Base-by-base conservation (phyloP, 257 asterid genomes). In the Rhazya stricta region DNA sequence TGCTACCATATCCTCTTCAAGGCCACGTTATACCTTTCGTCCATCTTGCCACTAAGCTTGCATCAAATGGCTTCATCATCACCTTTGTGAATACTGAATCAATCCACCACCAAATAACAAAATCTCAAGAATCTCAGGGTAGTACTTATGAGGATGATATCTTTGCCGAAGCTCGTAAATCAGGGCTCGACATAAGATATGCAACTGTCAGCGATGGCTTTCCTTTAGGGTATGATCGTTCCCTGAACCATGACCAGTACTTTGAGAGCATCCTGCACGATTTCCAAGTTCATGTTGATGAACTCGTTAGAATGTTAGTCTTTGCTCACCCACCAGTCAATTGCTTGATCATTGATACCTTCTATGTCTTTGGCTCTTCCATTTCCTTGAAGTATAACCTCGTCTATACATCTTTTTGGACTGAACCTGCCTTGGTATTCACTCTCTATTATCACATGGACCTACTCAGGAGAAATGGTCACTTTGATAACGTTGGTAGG, bases 181-280 rank as follows among this genome's bases (percentile, higher is more conserved):
- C 83, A 5, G 96, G 91, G 74, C 89, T 89, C 42, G 92, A 90
- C 74, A 86, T 90, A 57, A 83, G 77, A 19, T 90, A 90, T 85
- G 77, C 79, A 2, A 87, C 92, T 0, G 48, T 90, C 30, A 56
- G 42, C 29, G 96, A 90, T 42, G 96, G 96, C 0, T 75, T 90
- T 18, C 94, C 91, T 0, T 16, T 79, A 7, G 83, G 73, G 0
- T 84, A 79, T 60, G 84, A 90, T 9, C 79, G 91, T 21, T 6
- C 69, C 10, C 32, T 69, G 7, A 73, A 87, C 69, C 73, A 77
- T 21, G 68, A 77, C 63, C 46, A 48, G 45, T 73, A 51, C 50
- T 37, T 84, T 74, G 78, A 76, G 60, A 53, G 61, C 18, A 53
- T 80, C 16, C 5, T 67, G 23, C 56, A 50, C 18, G 79, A n/a